Conservation (phyloP, 495 filamentous ascomycete species). For the Penicillium atrosanguineum region DNA sequence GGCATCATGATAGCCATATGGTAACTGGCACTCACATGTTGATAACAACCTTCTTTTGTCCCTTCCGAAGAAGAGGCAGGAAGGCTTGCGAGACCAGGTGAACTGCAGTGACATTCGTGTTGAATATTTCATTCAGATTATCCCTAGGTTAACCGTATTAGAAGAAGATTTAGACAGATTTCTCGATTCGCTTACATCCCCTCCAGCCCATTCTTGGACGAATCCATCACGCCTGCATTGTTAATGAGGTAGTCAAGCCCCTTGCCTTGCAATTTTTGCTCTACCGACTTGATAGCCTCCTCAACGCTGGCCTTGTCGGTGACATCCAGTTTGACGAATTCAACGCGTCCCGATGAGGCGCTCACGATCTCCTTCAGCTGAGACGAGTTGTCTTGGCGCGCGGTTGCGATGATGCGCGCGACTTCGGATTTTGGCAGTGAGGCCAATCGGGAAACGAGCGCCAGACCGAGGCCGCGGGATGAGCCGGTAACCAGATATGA, state of each 20-base stretch:
- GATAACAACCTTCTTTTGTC: slow-evolving; percentile 41
- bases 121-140: slow-evolving; percentile 38
- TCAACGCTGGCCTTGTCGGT: slow-evolving; percentile 39
- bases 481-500: slow-evolving; percentile 37
- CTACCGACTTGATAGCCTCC: slow-evolving; percentile 36
- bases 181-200: slow-evolving; percentile 28
- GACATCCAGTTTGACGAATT: slow-evolving; percentile 47
- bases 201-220: slow-evolving; percentile 22
- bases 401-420: slow-evolving; percentile 34
- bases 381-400: slow-evolving; percentile 28
- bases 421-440: slow-evolving; percentile 30
- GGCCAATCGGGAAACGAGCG: slow-evolving; percentile 38
- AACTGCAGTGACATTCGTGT: slow-evolving; percentile 43
- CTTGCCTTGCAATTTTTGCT: slow-evolving; percentile 36
- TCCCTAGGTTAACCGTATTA: slow-evolving; percentile 16
- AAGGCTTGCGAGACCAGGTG: slow-evolving; percentile 45
- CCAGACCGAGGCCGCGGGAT: slow-evolving; percentile 55
- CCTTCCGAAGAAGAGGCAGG: slow-evolving; percentile 45
- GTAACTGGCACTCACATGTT: slow-evolving; percentile 40
- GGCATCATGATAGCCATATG: neutral
- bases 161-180: neutral
- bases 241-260: slow-evolving; percentile 53
- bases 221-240: slow-evolving; percentile 41
- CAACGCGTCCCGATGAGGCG: slow-evolving; percentile 31
- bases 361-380: slow-evolving; percentile 23